phyloP scores from a whole-genome alignment of 306 rosid species.

The Castanea crenata region DNA sequence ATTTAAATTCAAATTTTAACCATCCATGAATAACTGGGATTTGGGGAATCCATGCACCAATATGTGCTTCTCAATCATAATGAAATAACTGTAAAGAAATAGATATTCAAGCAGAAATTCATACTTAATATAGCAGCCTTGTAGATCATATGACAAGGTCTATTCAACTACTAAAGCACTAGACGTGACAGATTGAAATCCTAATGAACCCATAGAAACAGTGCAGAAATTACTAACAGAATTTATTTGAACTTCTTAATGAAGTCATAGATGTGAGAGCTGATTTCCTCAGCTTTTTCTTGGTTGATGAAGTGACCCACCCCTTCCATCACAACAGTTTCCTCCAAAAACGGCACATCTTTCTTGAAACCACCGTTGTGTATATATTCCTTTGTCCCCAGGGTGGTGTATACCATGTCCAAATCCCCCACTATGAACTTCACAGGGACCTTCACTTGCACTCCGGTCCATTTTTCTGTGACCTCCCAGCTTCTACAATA shows the following conservation, averaged over 20 bases:
- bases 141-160: too few relatives aligned
- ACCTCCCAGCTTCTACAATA: constrained; percentile 40
- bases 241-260: constrained; percentile 28
- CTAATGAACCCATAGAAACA: not conserved
- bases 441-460: constrained; percentile 26
- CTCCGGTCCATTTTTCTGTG: constrained; percentile 32
- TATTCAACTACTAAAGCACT: not conserved
- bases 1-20: not conserved
- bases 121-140: too few relatives aligned
- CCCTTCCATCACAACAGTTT: constrained; percentile 36
- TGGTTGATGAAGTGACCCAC: constrained; percentile 43
- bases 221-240: not conserved
- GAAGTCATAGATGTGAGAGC: constrained; percentile 30
- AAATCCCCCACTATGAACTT: constrained; percentile 41
- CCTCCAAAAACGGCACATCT: constrained; percentile 38
- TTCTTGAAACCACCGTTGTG: constrained; percentile 35
- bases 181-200: not conserved
- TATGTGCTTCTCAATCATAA: too few relatives aligned
- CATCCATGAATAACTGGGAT: not conserved
- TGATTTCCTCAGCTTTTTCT: constrained; percentile 30
- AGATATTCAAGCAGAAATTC: too few relatives aligned
- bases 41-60: not conserved
- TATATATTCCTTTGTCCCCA: constrained; percentile 14
- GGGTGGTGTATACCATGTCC: constrained; percentile 29
- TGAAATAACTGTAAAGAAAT: too few relatives aligned